Base-by-base conservation (phyloP, 2,329 filamentous ascomycete species). In the Diaporthe citri region DNA sequence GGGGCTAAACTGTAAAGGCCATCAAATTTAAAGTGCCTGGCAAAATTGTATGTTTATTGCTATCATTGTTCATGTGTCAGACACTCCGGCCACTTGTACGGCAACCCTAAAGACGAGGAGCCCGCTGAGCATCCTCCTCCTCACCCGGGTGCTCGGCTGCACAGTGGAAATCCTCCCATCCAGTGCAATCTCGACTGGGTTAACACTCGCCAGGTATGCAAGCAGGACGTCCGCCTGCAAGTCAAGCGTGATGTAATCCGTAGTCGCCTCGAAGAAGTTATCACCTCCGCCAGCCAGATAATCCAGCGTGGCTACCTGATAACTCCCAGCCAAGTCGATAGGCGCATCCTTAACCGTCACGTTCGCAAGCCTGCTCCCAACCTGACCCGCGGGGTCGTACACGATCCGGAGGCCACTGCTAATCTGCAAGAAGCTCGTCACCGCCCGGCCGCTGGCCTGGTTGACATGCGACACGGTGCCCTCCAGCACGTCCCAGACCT, bases 241-340 rank as follows among this genome's bases (percentile, higher is more conserved):
- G 74, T 89, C 87, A 4, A 90, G 81, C 1, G 83, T 81, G 9
- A 86, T 81, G 25, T 86, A 83, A 80, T 81, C 77, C 8, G 82
- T 79, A 1, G 80, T 39, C 2, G 81, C 77, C 25, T 72, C 74
- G 15, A 81, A 86, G 79, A 93, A 89, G 79, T 92, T 92, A 78
- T 93, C 92, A 20, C 91, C 92, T 2, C 90, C 90, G 3, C 87
- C 86, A 1, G 90, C 90, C 0, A 93, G 77, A 77, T 93, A 93
- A 78, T 93, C 91, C 1, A 92, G 83, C 0, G 91, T 93, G 22
- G 91, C 89, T 28, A 93, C 81, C 15, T 85, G 87, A 80, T 93
- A 93, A 39, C 86, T 74, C 25, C 62, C 69, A 8, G 80, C 81
- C 15, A 85, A 81, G 46, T 89, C 86, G 2, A 93, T 82, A 0